Conservation (phyloP, 805 yeast species). For the Wickerhamiella alocasiicola region DNA sequence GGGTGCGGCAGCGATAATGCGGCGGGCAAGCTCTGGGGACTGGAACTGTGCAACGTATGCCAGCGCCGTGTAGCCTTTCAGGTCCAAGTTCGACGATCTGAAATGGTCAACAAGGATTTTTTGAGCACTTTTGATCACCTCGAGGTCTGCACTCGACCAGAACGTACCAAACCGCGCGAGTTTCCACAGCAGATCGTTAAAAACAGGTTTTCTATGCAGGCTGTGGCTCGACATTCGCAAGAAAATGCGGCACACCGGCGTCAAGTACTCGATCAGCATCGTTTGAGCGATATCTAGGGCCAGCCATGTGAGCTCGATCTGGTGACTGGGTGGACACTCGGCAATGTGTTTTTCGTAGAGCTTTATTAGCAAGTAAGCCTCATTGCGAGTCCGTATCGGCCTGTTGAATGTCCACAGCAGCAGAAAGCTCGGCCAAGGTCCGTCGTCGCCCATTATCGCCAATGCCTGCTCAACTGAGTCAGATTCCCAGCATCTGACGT, state of each 20-base stretch:
- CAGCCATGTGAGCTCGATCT: conserved; percentile 18
- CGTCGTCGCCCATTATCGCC: conserved; percentile 16
- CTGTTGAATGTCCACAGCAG: conserved; percentile 22
- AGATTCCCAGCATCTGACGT: neutral
- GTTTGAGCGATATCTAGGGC: conserved; percentile 18
- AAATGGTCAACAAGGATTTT: conserved; percentile 18
- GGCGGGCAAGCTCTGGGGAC: conserved; percentile 11
- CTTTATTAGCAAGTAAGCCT: conserved; percentile 20
- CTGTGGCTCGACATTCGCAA: conserved; percentile 11
- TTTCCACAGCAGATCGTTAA: conserved; percentile 25
- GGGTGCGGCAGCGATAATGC: conserved; percentile 12
- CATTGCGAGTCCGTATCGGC: conserved; percentile 16
- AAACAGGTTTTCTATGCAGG: conserved; percentile 5
- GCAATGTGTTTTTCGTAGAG: conserved; percentile 17
- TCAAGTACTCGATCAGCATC: conserved; percentile 20
- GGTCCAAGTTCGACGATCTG: conserved; percentile 17
- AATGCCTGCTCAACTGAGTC: neutral
- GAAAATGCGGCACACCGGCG: conserved; percentile 21
- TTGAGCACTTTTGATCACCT: conserved; percentile 21
- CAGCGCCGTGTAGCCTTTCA: conserved; percentile 24
- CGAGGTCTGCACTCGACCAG: conserved; percentile 18
- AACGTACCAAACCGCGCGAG: conserved; percentile 22
- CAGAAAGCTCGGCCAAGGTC: conserved; percentile 24
- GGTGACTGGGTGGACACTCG: conserved; percentile 10
- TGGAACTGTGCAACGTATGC: conserved; percentile 20